phyloP scores from a whole-genome alignment of 208 protist genomes.

The Acanthamoeba healyi region DNA sequence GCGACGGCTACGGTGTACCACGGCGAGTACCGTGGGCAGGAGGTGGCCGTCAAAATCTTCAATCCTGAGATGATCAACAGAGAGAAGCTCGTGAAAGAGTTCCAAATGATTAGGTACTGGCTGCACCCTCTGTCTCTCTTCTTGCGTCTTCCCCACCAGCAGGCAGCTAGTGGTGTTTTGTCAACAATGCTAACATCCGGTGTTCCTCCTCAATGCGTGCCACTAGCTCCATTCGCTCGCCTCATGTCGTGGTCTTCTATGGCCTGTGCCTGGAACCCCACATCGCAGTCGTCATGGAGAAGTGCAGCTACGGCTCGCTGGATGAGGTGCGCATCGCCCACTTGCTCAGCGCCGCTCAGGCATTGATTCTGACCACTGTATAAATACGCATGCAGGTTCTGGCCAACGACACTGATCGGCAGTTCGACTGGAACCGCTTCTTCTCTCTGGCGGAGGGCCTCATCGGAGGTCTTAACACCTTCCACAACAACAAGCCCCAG shows the following conservation, averaged over 20 bases:
- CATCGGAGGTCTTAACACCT: slow-evolving; percentile 52
- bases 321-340: background rate
- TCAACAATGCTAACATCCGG: no score
- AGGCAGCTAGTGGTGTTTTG: no score
- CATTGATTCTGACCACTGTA: background rate
- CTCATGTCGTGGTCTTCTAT: slow-evolving; percentile 58
- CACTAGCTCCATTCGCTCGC: slow-evolving; percentile 56
- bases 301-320: slow-evolving; percentile 25
- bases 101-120: slow-evolving; percentile 64
- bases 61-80: slow-evolving; percentile 67
- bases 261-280: slow-evolving; percentile 55
- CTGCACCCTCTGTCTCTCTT: no score
- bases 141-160: no score
- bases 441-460: slow-evolving; percentile 51
- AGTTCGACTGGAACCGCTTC: slow-evolving; percentile 69
- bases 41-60: slow-evolving; percentile 72
- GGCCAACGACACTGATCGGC: background rate
- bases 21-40: slow-evolving; percentile 51
- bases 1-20: slow-evolving; percentile 54
- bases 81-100: slow-evolving; percentile 48
- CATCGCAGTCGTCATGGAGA: slow-evolving; percentile 51
- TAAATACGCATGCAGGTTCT: background rate
- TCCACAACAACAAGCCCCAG: slow-evolving; percentile 63
- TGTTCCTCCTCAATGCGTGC: no score
- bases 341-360: background rate